Evolutionary conservation across 108 stramenopile genomes (phyloP).

Genomic region (Hondaea fermentalgiana): DNA sequence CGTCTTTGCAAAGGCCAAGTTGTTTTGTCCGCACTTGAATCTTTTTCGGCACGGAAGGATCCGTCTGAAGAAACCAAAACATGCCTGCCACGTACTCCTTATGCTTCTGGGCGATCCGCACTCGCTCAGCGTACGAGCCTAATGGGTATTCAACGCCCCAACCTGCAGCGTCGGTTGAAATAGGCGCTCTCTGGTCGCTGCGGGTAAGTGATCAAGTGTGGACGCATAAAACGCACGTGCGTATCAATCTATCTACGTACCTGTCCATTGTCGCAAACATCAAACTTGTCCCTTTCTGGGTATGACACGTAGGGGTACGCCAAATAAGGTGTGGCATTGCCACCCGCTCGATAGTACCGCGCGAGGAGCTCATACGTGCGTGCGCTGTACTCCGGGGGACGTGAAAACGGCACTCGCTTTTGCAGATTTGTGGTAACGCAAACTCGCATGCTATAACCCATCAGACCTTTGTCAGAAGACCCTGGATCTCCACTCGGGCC

Average conservation of each 20-base stretch:
- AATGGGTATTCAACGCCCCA: not conserved
- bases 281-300: not conserved
- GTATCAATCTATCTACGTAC: too few species aligned
- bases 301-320: not conserved
- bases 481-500: not conserved
- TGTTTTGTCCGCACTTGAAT: not conserved
- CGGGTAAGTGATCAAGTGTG: too few species aligned
- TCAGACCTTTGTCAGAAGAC: not conserved
- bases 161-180: not conserved
- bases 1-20: not conserved
- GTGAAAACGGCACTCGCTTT: not conserved
- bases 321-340: not conserved
- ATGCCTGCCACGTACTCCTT: not conserved
- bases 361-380: not conserved
- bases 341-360: not conserved
- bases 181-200: not conserved
- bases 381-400: not conserved
- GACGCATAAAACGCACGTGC: too few species aligned
- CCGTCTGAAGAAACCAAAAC: not conserved
- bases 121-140: not conserved
- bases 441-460: not conserved
- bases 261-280: not conserved
- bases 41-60: not conserved
- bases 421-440: not conserved
- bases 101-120: not conserved